phyloP scores from a whole-genome alignment of 345 rosid genomes.

The Populus tremula region DNA sequence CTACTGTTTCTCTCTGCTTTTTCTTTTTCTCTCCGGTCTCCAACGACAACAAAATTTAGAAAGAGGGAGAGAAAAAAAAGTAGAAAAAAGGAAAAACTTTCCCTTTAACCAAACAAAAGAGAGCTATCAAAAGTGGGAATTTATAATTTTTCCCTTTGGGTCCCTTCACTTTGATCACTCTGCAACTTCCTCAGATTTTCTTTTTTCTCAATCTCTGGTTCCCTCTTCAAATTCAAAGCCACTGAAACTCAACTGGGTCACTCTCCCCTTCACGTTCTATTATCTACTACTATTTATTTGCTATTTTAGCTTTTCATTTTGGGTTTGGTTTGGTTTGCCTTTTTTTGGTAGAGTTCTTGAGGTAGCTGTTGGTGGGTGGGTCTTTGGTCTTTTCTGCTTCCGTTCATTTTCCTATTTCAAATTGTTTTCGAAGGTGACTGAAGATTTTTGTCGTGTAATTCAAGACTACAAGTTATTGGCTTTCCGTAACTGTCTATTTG shows the following conservation, averaged over 20 bases:
- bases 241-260: conserved; percentile 21
- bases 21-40: conserved; percentile 9
- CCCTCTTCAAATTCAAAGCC: conserved; percentile 27
- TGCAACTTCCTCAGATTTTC: conserved; percentile 11
- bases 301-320: conserved; percentile 6
- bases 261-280: not conserved
- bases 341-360: conserved; percentile 37
- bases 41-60: conserved; percentile 23
- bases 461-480: not conserved
- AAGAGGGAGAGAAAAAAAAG: conserved; percentile 1
- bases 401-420: not conserved
- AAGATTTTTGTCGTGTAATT: not conserved
- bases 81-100: conserved; percentile 32
- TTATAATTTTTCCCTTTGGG: conserved; percentile 34
- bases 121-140: conserved; percentile 39
- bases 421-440: conserved; percentile 5
- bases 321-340: conserved; percentile 28
- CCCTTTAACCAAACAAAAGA: conserved; percentile 58
- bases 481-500: conserved; percentile 4
- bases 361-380: conserved; percentile 22
- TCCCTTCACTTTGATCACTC: conserved; percentile 37
- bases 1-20: not conserved
- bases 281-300: not conserved
- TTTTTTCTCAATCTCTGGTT: conserved; percentile 20
- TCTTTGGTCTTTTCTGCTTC: conserved; percentile 27